Percentiles rank a stretch among this genome's conserved stretches.
phyloP scores from a whole-genome alignment of 306 rosid species.

The Trifolium subterraneum region DNA sequence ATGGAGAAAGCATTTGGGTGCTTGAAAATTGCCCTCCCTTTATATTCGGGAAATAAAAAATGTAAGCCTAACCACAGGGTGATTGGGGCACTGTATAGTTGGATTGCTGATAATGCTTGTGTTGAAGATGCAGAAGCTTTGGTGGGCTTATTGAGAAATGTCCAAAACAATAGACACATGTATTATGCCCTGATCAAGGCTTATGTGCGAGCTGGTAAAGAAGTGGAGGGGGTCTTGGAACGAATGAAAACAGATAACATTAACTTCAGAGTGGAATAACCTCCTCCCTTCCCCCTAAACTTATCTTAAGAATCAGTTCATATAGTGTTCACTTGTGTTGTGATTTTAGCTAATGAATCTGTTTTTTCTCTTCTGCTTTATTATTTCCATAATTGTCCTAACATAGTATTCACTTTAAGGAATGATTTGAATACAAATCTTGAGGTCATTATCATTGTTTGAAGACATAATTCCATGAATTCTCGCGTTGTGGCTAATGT shows the following conservation, averaged over 20 bases:
- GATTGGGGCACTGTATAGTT: slow-evolving; percentile 46
- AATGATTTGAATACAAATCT: too few species aligned
- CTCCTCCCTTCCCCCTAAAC: too few species aligned
- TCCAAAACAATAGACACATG: slow-evolving; percentile 55
- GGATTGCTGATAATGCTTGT: slow-evolving; percentile 70
- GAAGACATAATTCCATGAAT: too few species aligned
- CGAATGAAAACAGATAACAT: slow-evolving; percentile 62
- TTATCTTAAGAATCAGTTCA: too few species aligned
- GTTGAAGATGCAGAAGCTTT: slow-evolving; percentile 65
- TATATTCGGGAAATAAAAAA: slow-evolving; percentile 48
- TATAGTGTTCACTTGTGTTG: too few species aligned
- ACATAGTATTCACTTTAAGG: too few species aligned
- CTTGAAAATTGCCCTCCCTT: slow-evolving; percentile 57
- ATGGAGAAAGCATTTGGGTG: slow-evolving; percentile 63
- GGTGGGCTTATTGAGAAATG: slow-evolving; percentile 51
- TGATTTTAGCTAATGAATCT: too few species aligned
- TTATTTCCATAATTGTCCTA: too few species aligned
- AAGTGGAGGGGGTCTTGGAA: slow-evolving; percentile 52
- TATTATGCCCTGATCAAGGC: slow-evolving; percentile 65
- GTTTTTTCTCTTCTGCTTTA: too few species aligned
- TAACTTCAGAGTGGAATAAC: too few species aligned
- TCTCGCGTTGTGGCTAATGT: too few species aligned
- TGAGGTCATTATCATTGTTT: too few species aligned
- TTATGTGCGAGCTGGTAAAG: slow-evolving; percentile 58
- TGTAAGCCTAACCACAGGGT: slow-evolving; percentile 63